Conservation (phyloP, 129 eudicot genomes). For the Logfia minima region DNA sequence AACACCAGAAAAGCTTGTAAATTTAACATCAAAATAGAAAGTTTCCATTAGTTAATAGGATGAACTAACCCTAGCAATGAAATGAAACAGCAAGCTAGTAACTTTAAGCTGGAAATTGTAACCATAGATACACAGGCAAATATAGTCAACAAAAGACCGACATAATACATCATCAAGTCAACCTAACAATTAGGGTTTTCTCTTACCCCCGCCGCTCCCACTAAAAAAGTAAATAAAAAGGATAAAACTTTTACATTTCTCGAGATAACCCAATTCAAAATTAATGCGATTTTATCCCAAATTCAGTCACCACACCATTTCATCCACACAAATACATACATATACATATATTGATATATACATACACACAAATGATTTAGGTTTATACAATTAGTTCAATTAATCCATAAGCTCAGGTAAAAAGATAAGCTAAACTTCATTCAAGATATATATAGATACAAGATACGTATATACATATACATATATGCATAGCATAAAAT, state of each 20-base stretch:
- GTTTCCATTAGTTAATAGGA: background rate
- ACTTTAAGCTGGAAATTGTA: background rate
- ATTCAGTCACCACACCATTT: slow-evolving; percentile 3
- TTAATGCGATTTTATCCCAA: slow-evolving; percentile 16
- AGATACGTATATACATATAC: too few relatives aligned
- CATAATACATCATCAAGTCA: slow-evolving; percentile 25
- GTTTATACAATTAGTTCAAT: slow-evolving; percentile 9
- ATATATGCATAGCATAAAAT: background rate
- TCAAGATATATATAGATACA: background rate
- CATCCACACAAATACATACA: slow-evolving; percentile 10
- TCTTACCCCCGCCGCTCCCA: slow-evolving; percentile 32
- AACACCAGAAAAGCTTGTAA: background rate
- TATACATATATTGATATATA: background rate
- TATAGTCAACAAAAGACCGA: slow-evolving; percentile 25
- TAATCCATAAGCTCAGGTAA: background rate
- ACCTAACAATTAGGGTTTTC: slow-evolving; percentile 37
- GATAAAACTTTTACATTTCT: slow-evolving; percentile 33
- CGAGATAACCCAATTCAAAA: slow-evolving; percentile 29
- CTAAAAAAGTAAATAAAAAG: slow-evolving; percentile 26
- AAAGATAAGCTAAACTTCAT: background rate
- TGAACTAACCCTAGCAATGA: slow-evolving; percentile 29
- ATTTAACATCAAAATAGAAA: slow-evolving; percentile 4
- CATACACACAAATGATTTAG: background rate
- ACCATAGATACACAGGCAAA: slow-evolving; percentile 13
- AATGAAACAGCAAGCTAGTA: slow-evolving; percentile 20